These are phyloP conservation scores for Torulaspora quercuum DNA, from an alignment of 805 yeast species.

Conservation along the genomic window DNA sequence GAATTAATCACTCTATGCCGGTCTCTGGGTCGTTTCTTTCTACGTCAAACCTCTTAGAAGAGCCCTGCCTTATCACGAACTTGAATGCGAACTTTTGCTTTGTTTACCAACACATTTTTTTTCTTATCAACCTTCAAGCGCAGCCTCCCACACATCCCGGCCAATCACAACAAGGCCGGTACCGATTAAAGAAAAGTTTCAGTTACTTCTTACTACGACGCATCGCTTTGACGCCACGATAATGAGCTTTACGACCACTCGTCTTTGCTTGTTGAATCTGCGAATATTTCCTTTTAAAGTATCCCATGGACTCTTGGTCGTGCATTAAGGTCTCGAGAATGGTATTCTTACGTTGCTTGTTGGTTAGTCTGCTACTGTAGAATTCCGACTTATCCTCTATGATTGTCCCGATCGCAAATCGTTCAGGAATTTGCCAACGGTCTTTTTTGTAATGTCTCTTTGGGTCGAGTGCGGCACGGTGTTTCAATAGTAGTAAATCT, in stretches of 20 bases:
- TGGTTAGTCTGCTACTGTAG: conserved; percentile 55
- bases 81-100: too few species aligned
- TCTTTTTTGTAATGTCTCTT: conserved; percentile 92
- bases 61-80: too few species aligned
- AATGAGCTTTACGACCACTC: conserved; percentile 65
- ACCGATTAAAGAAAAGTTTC: too few species aligned
- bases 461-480: conserved; percentile 90
- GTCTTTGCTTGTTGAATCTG: conserved; percentile 67
- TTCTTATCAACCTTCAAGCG: too few species aligned
- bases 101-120: too few species aligned
- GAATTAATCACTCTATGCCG: too few species aligned
- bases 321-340: conserved; percentile 79
- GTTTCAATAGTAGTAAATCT: conserved; percentile 73
- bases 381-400: conserved; percentile 79
- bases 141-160: too few species aligned
- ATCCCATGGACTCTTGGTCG: conserved; percentile 63
- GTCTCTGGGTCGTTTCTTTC: too few species aligned
- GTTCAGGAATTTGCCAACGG: conserved; percentile 70
- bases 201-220: conserved; percentile 3
- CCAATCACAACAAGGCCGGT: conserved; percentile 6
- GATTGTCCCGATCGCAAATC: conserved; percentile 85
- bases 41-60: too few species aligned
- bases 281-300: conserved; percentile 78
- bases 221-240: conserved; percentile 58
- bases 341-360: conserved; percentile 70